Conservation (phyloP, 2,329 filamentous ascomycete genomes). For the Cucurbitaria berberidis region DNA sequence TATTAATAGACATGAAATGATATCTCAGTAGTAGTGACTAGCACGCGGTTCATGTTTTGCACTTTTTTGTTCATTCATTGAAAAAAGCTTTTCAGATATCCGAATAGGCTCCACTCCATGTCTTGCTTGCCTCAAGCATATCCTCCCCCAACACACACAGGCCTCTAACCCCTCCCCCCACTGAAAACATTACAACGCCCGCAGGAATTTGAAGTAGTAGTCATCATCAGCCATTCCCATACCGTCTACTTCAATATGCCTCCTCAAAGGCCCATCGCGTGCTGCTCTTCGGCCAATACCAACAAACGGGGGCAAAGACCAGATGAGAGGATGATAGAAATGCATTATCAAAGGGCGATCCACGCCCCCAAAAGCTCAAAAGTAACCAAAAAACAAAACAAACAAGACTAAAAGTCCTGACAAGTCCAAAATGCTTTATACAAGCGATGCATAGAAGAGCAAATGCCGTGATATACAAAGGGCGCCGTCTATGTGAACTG, state of each 20-base stretch:
- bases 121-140: neutral
- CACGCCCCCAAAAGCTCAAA: neutral
- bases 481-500: constrained; percentile 24
- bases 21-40: too few species aligned
- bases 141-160: neutral
- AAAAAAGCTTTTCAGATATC: neutral
- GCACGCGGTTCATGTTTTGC: neutral
- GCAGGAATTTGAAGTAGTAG: neutral
- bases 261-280: neutral
- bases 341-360: constrained; percentile 2
- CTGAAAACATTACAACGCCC: neutral
- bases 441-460: constrained; percentile 29
- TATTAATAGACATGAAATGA: too few species aligned
- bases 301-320: neutral
- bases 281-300: neutral
- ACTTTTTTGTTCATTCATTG: too few species aligned
- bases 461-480: constrained; percentile 35
- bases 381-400: neutral
- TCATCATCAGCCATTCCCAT: neutral
- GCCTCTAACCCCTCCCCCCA: neutral
- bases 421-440: constrained; percentile 23
- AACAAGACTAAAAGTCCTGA: constrained; percentile 2
- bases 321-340: too few species aligned
- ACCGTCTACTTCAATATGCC: neutral
- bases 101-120: neutral